Evolutionary conservation across 306 rosid genomes (phyloP).

Genomic region (Oxytropis ochrocephala): DNA sequence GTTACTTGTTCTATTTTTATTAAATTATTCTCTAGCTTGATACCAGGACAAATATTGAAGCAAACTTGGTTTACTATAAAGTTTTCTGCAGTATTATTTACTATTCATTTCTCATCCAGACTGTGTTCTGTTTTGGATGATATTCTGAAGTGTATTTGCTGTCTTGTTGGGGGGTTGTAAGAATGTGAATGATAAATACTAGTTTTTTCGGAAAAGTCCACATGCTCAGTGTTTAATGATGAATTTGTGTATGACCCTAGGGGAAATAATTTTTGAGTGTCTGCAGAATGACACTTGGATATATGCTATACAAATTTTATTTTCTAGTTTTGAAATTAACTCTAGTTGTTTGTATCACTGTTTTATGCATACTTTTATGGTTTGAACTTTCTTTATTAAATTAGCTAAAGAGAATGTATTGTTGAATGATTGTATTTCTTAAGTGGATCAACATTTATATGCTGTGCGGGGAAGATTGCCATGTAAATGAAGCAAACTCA

Average conservation of each 20-base stretch:
- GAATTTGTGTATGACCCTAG: slow-evolving; percentile 1
- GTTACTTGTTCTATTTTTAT: not conserved
- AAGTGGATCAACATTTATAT: not conserved
- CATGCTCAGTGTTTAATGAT: slow-evolving; percentile 2
- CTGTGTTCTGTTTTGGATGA: slow-evolving; percentile 7
- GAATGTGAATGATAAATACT: slow-evolving; percentile 7
- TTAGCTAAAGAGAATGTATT: not conserved
- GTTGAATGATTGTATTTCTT: not conserved
- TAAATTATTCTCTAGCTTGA: slow-evolving; percentile 7
- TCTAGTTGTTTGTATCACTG: not conserved
- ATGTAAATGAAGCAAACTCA: slow-evolving; percentile 19
- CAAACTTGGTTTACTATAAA: not conserved
- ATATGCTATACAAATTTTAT: slow-evolving; percentile 2
- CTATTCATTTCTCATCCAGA: not conserved
- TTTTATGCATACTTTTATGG: not conserved
- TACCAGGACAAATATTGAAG: not conserved
- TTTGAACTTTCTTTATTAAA: not conserved
- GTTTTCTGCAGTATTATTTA: not conserved
- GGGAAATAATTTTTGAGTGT: not conserved
- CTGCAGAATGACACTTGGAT: not conserved
- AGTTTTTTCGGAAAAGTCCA: not conserved
- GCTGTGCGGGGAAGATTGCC: slow-evolving; percentile 9
- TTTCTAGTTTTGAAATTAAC: not conserved
- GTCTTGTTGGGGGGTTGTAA: slow-evolving; percentile 5
- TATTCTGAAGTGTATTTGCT: not conserved